phyloP scores from a whole-genome alignment of 148 eudicot genomes.

The Gaultheria prostrata region DNA sequence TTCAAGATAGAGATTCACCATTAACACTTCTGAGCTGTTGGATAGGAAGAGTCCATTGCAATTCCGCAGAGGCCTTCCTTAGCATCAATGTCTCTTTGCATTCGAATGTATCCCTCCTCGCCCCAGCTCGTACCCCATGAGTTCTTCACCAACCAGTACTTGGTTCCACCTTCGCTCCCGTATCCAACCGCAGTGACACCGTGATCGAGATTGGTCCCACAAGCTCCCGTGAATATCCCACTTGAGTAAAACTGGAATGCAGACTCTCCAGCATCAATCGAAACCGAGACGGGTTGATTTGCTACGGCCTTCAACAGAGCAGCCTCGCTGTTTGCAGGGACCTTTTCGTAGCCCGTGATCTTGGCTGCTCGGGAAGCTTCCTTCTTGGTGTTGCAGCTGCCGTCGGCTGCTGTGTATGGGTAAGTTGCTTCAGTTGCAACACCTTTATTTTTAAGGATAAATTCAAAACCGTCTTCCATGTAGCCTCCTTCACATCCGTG shows the following conservation, averaged over 20 bases:
- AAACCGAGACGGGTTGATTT: neutral
- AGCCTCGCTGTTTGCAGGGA: neutral
- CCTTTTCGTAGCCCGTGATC: neutral
- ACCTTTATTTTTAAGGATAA: neutral
- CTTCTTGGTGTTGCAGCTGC: neutral
- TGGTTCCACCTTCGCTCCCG: neutral
- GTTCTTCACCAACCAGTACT: neutral
- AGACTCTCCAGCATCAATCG: neutral
- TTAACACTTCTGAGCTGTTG: neutral
- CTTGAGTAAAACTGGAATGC: neutral
- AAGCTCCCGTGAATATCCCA: neutral
- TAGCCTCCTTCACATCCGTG: neutral
- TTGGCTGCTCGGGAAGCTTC: neutral
- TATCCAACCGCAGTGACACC: slow-evolving; percentile 4
- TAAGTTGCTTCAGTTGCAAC: neutral
- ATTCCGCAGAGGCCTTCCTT: neutral
- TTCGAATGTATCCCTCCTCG: neutral
- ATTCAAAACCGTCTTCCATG: neutral
- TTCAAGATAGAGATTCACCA: neutral
- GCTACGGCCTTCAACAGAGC: neutral
- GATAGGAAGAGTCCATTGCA: slow-evolving; percentile 1
- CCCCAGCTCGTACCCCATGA: neutral
- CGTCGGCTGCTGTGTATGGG: neutral
- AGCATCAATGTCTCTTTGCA: neutral
- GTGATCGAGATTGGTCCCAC: neutral